Conservation (phyloP, 2,329 filamentous ascomycete genomes). For the Colletotrichum zoysiae region DNA sequence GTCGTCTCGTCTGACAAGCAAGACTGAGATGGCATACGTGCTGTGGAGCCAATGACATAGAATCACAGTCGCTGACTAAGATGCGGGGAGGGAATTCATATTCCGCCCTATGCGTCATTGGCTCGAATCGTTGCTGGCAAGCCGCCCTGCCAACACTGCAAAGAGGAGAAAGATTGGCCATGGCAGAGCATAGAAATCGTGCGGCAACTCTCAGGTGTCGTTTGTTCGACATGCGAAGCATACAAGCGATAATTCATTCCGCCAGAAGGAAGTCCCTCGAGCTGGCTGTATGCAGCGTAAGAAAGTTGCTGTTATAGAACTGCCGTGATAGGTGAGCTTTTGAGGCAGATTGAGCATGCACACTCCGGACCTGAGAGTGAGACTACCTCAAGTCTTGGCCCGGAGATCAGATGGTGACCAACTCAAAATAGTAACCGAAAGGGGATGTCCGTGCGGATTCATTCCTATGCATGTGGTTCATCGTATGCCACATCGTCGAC, state of each 20-base stretch:
- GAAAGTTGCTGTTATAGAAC: neutral
- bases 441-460: slow-evolving; percentile 12
- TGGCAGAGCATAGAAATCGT: neutral
- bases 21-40: slow-evolving; percentile 1
- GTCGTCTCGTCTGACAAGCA: slow-evolving; percentile 10
- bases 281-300: neutral
- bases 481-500: slow-evolving; percentile 1
- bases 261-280: neutral
- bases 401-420: slow-evolving; percentile 16
- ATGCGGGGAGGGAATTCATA: slow-evolving; percentile 31
- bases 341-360: neutral
- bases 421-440: slow-evolving; percentile 20
- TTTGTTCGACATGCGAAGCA: neutral
- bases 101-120: slow-evolving; percentile 33
- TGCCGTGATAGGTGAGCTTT: neutral
- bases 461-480: slow-evolving; percentile 20
- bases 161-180: neutral
- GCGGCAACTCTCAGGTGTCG: neutral
- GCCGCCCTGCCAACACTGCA: too few relatives aligned
- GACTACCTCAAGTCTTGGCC: slow-evolving; percentile 20
- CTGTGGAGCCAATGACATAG: slow-evolving; percentile 30
- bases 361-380: neutral
- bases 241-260: neutral
- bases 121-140: slow-evolving; percentile 12
- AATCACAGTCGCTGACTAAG: slow-evolving; percentile 14